Evolutionary conservation across 2,329 filamentous ascomycete species (phyloP), one percentile per base, ranked within the genome.

Genomic region (Arthrobotrys entomopaga): DNA sequence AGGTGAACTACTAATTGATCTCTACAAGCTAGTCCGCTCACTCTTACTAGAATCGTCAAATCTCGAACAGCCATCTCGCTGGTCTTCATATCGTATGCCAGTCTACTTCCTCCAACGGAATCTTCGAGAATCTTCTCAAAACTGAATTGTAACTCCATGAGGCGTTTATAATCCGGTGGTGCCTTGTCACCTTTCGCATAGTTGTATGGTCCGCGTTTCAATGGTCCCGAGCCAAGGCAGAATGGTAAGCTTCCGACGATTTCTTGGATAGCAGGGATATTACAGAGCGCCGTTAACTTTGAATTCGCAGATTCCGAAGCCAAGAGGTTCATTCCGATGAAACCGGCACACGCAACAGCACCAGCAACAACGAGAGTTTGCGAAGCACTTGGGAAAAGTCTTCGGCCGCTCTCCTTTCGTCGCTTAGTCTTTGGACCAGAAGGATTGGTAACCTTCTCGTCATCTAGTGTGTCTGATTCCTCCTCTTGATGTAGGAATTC

Each of bases 61-160:
- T 93, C 91, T 46, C 91, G 87, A 40, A 95, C 88, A 0, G 89
- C 88, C 1, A 87, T 84, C 80, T 94, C 91, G 1, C 89, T 89
- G 8, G 88, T 86, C 82, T 92, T 93, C 88, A 95, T 93, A 77
- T 92, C 90, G 77, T 91, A 84, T 0, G 91, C 91, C 2, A 95
- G 82, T 0, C 87, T 87, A 1, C 89, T 87, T 0, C 88, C 87
- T 20, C 88, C 85, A 0, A 87, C 86, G 15, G 87, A 88, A 70
- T 88, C 87, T 77, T 91, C 87, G 2, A 95, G 82, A 0, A 95
- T 88, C 67, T 90, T 87, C 80, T 93, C 91, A 65, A 96, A 92
- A 26, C 88, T 86, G n/a, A 86, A 84, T 80, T 96, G 91, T 0
- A 90, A 87, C 16, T 85, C 85, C 84, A 95, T 90, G 20, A 96